These are phyloP conservation scores for Aspergillus leporis DNA, from an alignment of 495 filamentous ascomycete species.

Conservation along the genomic window DNA sequence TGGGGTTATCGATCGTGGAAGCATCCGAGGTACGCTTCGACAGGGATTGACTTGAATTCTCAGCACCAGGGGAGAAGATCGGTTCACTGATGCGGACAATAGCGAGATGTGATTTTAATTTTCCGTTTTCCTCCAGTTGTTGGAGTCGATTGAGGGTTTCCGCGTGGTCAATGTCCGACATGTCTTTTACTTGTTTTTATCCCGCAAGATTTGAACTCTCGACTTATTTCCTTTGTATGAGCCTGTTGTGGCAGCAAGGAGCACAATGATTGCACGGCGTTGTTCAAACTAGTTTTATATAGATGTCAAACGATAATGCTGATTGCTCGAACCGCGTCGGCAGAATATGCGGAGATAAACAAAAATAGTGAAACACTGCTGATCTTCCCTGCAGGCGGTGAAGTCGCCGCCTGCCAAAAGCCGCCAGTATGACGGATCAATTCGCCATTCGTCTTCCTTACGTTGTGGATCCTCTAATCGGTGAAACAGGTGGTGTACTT, in stretches of 20 bases:
- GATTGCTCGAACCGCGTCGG: slow-evolving; percentile 13
- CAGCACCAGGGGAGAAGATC: slow-evolving; percentile 52
- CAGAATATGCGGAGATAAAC: slow-evolving; percentile 27
- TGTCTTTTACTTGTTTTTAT: slow-evolving; percentile 18
- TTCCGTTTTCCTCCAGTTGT: slow-evolving; percentile 49
- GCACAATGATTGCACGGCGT: not conserved
- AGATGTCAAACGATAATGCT: not conserved
- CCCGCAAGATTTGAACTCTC: too few species aligned
- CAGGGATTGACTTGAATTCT: slow-evolving; percentile 27
- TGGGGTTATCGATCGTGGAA: slow-evolving; percentile 68
- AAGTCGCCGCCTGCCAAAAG: slow-evolving; percentile 3
- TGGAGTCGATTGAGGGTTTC: slow-evolving; percentile 40
- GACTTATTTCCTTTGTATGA: not conserved
- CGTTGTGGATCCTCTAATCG: not conserved
- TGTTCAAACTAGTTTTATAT: not conserved
- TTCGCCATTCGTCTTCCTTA: not conserved
- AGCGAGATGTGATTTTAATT: slow-evolving; percentile 54
- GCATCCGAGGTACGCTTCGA: slow-evolving; percentile 68
- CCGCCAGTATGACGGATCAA: not conserved
- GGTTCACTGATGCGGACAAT: slow-evolving; percentile 77
- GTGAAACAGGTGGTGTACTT: not conserved
- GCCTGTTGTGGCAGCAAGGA: slow-evolving; percentile 1
- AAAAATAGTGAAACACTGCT: slow-evolving; percentile 13
- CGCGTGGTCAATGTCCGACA: slow-evolving; percentile 26
- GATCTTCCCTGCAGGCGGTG: slow-evolving; percentile 24